Conservation (phyloP, 139 green algal genomes). For the Pseudopediastrum boryanum region DNA sequence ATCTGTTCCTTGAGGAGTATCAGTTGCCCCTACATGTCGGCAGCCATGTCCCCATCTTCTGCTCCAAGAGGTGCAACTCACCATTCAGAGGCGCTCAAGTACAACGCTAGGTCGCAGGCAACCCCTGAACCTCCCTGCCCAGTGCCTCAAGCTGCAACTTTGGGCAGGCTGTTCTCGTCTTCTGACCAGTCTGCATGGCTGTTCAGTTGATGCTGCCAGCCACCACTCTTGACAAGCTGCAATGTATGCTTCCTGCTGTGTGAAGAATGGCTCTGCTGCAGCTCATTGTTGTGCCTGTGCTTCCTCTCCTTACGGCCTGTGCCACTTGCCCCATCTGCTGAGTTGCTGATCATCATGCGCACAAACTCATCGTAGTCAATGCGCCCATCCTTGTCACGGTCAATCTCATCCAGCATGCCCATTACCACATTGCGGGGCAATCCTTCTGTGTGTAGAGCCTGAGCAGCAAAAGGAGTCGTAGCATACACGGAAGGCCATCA, state of each 20-base stretch:
- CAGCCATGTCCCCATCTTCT: too few relatives aligned
- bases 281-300: not conserved
- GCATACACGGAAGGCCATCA: slow-evolving; percentile 3
- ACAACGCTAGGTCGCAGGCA: too few relatives aligned
- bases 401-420: slow-evolving; percentile 40
- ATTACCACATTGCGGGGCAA: not conserved
- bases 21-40: too few relatives aligned
- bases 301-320: not conserved
- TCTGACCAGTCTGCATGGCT: not conserved
- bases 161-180: too few relatives aligned
- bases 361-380: slow-evolving; percentile 51
- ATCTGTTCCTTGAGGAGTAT: too few relatives aligned
- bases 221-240: slow-evolving; percentile 27
- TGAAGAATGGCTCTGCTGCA: not conserved
- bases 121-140: too few relatives aligned
- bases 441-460: slow-evolving; percentile 27
- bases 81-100: too few relatives aligned
- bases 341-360: slow-evolving; percentile 30
- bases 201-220: not conserved
- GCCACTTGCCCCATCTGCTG: not conserved
- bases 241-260: slow-evolving; percentile 6
- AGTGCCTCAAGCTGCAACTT: too few relatives aligned
- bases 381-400: slow-evolving; percentile 44
- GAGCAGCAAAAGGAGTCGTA: not conserved
- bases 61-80: too few relatives aligned